phyloP scores from a whole-genome alignment of 176 grass and related monocot species.

The Tillandsia fasciculata region DNA sequence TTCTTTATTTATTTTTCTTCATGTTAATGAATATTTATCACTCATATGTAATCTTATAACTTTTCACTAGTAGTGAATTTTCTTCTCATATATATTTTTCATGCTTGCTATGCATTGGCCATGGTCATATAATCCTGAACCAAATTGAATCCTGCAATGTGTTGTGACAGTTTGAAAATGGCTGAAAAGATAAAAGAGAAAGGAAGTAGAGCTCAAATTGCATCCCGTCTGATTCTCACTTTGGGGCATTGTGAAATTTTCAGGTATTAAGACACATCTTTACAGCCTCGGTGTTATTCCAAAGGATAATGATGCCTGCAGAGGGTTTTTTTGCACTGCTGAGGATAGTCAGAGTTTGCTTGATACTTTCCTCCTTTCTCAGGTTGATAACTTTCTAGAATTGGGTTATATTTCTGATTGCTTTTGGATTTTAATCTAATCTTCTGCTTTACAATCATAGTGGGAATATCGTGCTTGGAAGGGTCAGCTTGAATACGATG shows the following conservation, averaged over 20 bases:
- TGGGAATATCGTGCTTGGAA: constrained; percentile 45
- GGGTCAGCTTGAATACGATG: constrained; percentile 45
- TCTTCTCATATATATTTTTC: too few relatives aligned
- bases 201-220: not conserved
- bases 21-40: not conserved
- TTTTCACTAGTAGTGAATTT: too few relatives aligned
- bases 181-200: not conserved
- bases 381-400: constrained; percentile 24
- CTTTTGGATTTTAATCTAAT: constrained; percentile 8
- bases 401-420: constrained; percentile 9
- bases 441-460: constrained; percentile 18
- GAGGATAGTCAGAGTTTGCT: constrained; percentile 33
- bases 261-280: constrained; percentile 44
- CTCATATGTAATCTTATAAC: too few relatives aligned
- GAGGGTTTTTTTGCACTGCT: constrained; percentile 7
- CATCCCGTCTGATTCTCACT: not conserved
- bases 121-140: too few relatives aligned
- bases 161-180: not conserved
- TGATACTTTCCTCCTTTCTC: constrained; percentile 44
- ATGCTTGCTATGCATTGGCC: too few relatives aligned
- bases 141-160: not conserved
- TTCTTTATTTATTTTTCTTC: not conserved
- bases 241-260: constrained; percentile 5
- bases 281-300: constrained; percentile 22
- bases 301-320: constrained; percentile 11